Conservation (phyloP, 1,284 basidiomycete species). For the Ceratobasidium sp. region DNA sequence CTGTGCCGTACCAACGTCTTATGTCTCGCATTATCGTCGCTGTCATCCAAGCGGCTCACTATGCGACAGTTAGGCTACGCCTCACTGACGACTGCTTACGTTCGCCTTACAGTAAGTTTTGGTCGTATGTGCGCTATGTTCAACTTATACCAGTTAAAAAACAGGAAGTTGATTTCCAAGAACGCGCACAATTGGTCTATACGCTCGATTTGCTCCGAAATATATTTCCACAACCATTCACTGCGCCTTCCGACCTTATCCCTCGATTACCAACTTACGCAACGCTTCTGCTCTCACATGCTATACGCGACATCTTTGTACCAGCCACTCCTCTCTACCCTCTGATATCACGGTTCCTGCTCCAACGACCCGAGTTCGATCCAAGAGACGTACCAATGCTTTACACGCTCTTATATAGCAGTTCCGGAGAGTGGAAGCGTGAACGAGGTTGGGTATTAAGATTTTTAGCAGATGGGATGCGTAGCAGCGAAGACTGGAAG, state of each 20-base stretch:
- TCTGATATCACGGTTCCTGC: conserved; percentile 81
- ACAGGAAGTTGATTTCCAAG: conserved; percentile 80
- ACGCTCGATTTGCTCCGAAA: conserved; percentile 82
- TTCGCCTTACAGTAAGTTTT: conserved; percentile 55
- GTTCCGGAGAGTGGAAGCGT: conserved; percentile 78
- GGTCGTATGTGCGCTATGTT: not conserved
- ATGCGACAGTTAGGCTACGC: conserved; percentile 70
- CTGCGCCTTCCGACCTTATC: conserved; percentile 56
- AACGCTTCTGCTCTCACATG: conserved; percentile 84
- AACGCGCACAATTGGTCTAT: conserved; percentile 82
- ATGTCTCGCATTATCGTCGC: conserved; percentile 78
- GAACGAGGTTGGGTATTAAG: conserved; percentile 91
- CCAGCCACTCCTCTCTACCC: conserved; percentile 88
- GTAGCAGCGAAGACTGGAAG: conserved; percentile 81
- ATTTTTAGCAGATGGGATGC: conserved; percentile 86
- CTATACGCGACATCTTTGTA: conserved; percentile 82
- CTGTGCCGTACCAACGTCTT: conserved; percentile 86
- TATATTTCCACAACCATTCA: conserved; percentile 60
- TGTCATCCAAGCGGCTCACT: conserved; percentile 76
- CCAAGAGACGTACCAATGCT: conserved; percentile 85
- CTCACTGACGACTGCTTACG: conserved; percentile 53
- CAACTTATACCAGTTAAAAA: conserved; percentile 24
- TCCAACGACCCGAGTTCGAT: conserved; percentile 86
- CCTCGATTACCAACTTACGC: conserved; percentile 78
- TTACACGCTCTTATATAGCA: conserved; percentile 87